Percentiles rank a stretch among this genome's conserved stretches.
Evolutionary conservation across 2,329 filamentous ascomycete genomes (phyloP).

Genomic region (Xenosphaeropsis pyriputrescens): DNA sequence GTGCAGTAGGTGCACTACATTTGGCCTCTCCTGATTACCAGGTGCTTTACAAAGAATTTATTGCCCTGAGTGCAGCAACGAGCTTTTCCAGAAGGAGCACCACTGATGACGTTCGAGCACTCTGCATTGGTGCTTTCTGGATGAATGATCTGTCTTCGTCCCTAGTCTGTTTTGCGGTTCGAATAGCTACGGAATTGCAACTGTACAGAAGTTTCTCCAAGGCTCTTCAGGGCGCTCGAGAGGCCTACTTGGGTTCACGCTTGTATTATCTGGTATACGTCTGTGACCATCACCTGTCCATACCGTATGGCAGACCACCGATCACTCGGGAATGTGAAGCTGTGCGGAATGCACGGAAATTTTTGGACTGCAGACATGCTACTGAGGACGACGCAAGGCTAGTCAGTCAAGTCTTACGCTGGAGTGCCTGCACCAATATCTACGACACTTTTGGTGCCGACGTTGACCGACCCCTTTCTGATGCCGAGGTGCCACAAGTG

Average conservation of each 20-base stretch:
- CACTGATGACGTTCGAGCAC: slow-evolving; percentile 40
- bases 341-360: slow-evolving; percentile 39
- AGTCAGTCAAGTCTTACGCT: slow-evolving; percentile 42
- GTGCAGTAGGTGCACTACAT: too few species aligned
- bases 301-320: slow-evolving; percentile 46
- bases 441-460: slow-evolving; percentile 44
- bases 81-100: not conserved
- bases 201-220: slow-evolving; percentile 37
- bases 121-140: slow-evolving; percentile 50
- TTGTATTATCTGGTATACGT: slow-evolving; percentile 51
- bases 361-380: slow-evolving; percentile 32
- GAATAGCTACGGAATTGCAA: slow-evolving; percentile 41
- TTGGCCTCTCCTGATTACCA: too few species aligned
- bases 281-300: slow-evolving; percentile 51
- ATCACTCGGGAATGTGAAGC: slow-evolving; percentile 41
- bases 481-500: slow-evolving; percentile 17
- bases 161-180: slow-evolving; percentile 24
- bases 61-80: not conserved
- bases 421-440: slow-evolving; percentile 43
- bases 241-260: slow-evolving; percentile 38
- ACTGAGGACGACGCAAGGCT: slow-evolving; percentile 38
- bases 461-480: slow-evolving; percentile 30
- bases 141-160: slow-evolving; percentile 31
- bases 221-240: slow-evolving; percentile 27
- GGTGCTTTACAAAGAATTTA: not conserved